Conservation (phyloP, 1,284 basidiomycete species). For the Rhodotorula sp. region DNA sequence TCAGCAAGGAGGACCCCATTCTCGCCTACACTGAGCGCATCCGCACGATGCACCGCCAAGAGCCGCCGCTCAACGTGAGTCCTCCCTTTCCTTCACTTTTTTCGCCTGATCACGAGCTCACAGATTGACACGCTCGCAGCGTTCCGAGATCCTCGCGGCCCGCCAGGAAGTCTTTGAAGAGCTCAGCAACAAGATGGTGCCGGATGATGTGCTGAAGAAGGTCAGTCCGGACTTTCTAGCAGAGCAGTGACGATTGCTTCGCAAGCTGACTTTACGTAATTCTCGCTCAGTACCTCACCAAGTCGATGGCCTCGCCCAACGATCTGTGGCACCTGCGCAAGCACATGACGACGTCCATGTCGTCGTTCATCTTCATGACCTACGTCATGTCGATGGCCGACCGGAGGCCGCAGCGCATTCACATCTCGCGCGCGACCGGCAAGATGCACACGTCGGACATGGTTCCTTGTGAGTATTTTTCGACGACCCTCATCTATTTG, state of each 20-base stretch:
- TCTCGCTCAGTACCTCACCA: slow-evolving; percentile 74
- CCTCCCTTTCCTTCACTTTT: neutral
- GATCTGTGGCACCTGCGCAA: slow-evolving; percentile 97
- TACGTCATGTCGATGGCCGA: slow-evolving; percentile 82
- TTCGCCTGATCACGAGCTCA: neutral
- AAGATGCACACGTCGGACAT: slow-evolving; percentile 87
- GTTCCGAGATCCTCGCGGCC: slow-evolving; percentile 25
- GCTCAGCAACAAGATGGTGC: slow-evolving; percentile 81
- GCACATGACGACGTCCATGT: slow-evolving; percentile 88
- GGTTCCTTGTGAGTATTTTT: slow-evolving; percentile 63
- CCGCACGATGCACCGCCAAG: slow-evolving; percentile 52
- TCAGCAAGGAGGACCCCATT: slow-evolving; percentile 84
- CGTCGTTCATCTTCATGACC: slow-evolving; percentile 87
- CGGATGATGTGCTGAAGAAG: slow-evolving; percentile 80
- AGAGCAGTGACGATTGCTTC: neutral
- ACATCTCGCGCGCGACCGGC: slow-evolving; percentile 83
- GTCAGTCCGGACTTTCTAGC: slow-evolving; percentile 54
- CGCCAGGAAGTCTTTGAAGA: slow-evolving; percentile 82
- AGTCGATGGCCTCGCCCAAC: slow-evolving; percentile 76
- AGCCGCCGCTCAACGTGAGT: slow-evolving; percentile 32
- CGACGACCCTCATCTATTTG: neutral
- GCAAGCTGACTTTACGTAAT: neutral
- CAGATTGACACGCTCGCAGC: neutral
- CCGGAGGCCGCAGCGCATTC: slow-evolving; percentile 80
- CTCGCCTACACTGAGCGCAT: slow-evolving; percentile 79